These are phyloP conservation scores for Penicillium sp. DNA, from an alignment of 2,329 filamentous ascomycete genomes.

Conservation along the genomic window DNA sequence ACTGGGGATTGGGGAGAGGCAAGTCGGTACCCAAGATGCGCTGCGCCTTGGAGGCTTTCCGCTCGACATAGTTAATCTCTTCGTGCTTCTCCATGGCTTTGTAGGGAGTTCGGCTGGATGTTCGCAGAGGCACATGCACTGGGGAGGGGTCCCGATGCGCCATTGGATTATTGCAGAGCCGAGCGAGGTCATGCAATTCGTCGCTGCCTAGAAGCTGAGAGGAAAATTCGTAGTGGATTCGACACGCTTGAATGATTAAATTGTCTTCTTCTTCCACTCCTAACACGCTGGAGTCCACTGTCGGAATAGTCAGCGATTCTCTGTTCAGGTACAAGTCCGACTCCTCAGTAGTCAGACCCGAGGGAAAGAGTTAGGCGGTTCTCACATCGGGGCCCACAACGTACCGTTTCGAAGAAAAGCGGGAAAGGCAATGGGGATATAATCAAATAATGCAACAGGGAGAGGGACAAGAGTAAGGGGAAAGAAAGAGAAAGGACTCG, in stretches of 20 bases:
- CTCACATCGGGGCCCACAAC: slow-evolving; percentile 11
- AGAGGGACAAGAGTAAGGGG: neutral
- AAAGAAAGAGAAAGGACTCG: neutral
- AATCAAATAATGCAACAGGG: neutral
- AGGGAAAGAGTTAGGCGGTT: neutral
- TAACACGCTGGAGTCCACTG: slow-evolving; percentile 23
- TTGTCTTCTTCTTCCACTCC: neutral
- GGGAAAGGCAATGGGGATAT: slow-evolving; percentile 1
- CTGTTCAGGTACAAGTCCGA: neutral
- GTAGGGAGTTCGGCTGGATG: slow-evolving; percentile 27
- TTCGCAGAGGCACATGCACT: slow-evolving; percentile 33
- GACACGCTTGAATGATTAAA: slow-evolving; percentile 9
- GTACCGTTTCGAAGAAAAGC: slow-evolving; percentile 9
- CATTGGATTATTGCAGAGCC: slow-evolving; percentile 18
- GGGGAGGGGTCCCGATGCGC: slow-evolving; percentile 23
- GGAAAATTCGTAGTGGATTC: neutral
- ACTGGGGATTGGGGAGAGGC: slow-evolving; percentile 32
- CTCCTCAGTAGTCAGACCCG: slow-evolving; percentile 11
- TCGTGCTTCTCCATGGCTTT: slow-evolving; percentile 29
- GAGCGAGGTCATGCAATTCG: slow-evolving; percentile 3
- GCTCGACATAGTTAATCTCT: slow-evolving; percentile 25
- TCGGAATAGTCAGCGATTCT: slow-evolving; percentile 17
- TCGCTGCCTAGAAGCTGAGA: neutral
- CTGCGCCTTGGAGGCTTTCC: slow-evolving; percentile 40
- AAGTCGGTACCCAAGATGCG: slow-evolving; percentile 41